Evolutionary conservation across 2,329 filamentous ascomycete species (phyloP).

Genomic region (Ceratocystis papillata): DNA sequence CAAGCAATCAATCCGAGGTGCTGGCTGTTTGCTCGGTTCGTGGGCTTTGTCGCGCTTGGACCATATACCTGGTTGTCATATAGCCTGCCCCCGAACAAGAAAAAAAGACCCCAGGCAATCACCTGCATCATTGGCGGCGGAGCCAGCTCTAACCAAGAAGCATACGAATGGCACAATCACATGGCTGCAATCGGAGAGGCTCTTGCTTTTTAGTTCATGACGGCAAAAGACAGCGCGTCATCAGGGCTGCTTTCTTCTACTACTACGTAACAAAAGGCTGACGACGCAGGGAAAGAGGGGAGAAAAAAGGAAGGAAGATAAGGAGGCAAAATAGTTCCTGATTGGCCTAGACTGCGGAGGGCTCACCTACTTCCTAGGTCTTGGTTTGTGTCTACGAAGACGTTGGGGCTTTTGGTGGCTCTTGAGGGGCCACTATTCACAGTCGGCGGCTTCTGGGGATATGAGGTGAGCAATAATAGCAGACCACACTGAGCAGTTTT

Average conservation of each 20-base stretch:
- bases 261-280: not conserved
- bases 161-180: not conserved
- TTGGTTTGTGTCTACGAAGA: too few relatives aligned
- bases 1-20: not conserved
- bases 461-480: too few relatives aligned
- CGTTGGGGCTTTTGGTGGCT: too few relatives aligned
- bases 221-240: not conserved
- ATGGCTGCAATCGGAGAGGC: not conserved
- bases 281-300: constrained; percentile 6
- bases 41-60: not conserved
- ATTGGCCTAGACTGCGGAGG: too few relatives aligned
- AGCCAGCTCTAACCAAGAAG: too few relatives aligned
- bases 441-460: too few relatives aligned
- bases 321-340: not conserved
- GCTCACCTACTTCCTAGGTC: too few relatives aligned
- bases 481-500: too few relatives aligned
- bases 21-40: not conserved
- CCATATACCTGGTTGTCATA: not conserved
- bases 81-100: not conserved
- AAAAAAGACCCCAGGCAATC: too few relatives aligned
- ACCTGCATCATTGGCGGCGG: too few relatives aligned
- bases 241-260: not conserved
- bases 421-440: too few relatives aligned
- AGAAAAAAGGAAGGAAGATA: constrained; percentile 2
- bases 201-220: not conserved